phyloP scores from a whole-genome alignment of 306 rosid species.

The Prunus mira region DNA sequence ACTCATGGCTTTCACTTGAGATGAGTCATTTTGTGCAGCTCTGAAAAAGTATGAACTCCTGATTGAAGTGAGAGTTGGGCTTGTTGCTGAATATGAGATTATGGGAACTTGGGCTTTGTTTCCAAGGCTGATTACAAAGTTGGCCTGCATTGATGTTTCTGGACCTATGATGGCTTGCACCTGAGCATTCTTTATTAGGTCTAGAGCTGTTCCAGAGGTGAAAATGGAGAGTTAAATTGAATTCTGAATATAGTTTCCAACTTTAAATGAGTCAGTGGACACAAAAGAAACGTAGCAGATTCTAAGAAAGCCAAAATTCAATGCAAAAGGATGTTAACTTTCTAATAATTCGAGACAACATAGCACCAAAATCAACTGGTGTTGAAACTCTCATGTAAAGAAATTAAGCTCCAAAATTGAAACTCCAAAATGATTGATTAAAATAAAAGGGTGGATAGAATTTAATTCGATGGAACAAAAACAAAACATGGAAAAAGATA shows the following conservation, averaged over 20 bases:
- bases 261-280: background rate
- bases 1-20: slow-evolving; percentile 42
- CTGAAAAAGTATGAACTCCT: slow-evolving; percentile 46
- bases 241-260: background rate
- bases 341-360: too few species aligned
- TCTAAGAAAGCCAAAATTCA: too few species aligned
- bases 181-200: slow-evolving; percentile 23
- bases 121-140: slow-evolving; percentile 46
- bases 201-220: background rate
- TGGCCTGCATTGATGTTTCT: slow-evolving; percentile 41
- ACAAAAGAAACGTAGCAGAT: background rate
- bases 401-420: too few species aligned
- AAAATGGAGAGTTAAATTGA: background rate
- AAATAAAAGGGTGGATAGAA: background rate
- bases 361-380: too few species aligned
- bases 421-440: too few species aligned
- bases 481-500: background rate
- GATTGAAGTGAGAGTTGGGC: slow-evolving; percentile 42
- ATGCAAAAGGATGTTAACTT: too few species aligned
- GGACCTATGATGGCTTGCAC: slow-evolving; percentile 51
- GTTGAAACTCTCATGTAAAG: too few species aligned
- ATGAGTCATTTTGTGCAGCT: slow-evolving; percentile 35
- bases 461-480: background rate
- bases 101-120: slow-evolving; percentile 48
- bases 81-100: slow-evolving; percentile 50